Evolutionary conservation across 164 flowering plant species (phyloP), one percentile per base, ranked within the genome.

Genomic region (Buxus sempervirens): DNA sequence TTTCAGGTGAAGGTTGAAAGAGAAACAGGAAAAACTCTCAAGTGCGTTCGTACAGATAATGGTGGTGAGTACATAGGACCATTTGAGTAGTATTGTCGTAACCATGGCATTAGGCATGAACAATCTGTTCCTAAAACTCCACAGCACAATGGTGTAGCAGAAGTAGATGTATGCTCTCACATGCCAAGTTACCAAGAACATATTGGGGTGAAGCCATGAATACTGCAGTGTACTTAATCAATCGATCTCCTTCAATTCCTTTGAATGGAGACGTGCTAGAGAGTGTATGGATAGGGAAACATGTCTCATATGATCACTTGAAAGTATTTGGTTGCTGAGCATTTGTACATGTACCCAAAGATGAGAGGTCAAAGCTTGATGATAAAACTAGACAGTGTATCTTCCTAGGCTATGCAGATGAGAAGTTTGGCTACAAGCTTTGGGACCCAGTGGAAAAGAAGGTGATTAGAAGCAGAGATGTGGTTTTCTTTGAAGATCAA

Each of bases 41-140:
- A 62, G 20, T 70, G 71, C 25, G 12, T 75, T 15, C 23, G 71
- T 9, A 6, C 71, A 2, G 58, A 75, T 27, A 71, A 71, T 53
- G 74, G 74, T 12, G 67, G 71, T 15, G 68, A 75, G 28, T 70
- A 75, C 28, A 18, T 16, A 5, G 70, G 74, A 6, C 60, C 74
- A 10, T 66, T 75, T 57, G 54, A 70, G 0, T 42, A 32, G 2
- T 74, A 69, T 22, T 75, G 56, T 25, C 41, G 23, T 45, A 10
- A 0, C 15, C 58, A 70, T 22, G 62, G 57, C 0, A 70, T 75
- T 6, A 9, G 45, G 20, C 71, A 45, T 63, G 23, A 65, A 25
- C 32, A 56, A n/a, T 23, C 55, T 5, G 32, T 20, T 13, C 70
- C 59, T 0, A 70, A 75, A 53, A 66, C 67, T 5, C 68, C 71